These are phyloP conservation scores for Vitis hybrid DNA, from an alignment of 177 flowering plant species.

Conservation along the genomic window DNA sequence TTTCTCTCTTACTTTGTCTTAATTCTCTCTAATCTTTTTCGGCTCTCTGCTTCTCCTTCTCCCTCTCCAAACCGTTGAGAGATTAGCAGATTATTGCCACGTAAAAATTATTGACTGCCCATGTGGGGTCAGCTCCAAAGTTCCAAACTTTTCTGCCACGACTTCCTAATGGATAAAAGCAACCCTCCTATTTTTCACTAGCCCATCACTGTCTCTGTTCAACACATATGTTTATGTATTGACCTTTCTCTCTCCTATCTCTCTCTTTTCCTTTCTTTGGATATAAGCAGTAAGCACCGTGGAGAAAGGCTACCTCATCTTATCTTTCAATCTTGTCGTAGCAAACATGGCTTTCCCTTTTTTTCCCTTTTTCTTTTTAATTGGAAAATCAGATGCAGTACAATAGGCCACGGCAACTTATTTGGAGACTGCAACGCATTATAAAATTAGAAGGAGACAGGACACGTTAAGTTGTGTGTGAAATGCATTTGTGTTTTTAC, in stretches of 20 bases:
- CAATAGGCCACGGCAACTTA: no score
- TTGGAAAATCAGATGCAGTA: no score
- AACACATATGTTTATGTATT: neutral
- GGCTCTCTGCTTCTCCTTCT: slow-evolving; percentile 4
- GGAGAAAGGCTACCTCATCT: slow-evolving; percentile 6
- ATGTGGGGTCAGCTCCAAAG: slow-evolving; percentile 3
- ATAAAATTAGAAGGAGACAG: no score
- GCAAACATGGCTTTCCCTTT: neutral
- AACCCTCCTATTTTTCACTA: neutral
- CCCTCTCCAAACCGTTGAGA: slow-evolving; percentile 7
- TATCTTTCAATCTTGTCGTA: slow-evolving; percentile 23
- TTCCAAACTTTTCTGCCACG: slow-evolving; percentile 35
- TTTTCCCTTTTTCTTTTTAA: no score
- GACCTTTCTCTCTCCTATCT: slow-evolving; percentile 1
- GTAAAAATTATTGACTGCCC: slow-evolving; percentile 11
- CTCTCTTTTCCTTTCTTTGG: neutral
- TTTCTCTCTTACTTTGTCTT: neutral
- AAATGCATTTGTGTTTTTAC: no score
- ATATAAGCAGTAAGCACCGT: neutral
- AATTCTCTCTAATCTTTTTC: neutral
- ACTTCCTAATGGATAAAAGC: slow-evolving; percentile 36
- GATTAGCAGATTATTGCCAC: slow-evolving; percentile 22
- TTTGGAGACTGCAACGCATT: no score
- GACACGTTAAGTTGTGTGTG: no score
- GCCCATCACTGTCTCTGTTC: neutral